phyloP scores from a whole-genome alignment of 1,284 basidiomycete genomes.

The Singerocomus rubriflavus region DNA sequence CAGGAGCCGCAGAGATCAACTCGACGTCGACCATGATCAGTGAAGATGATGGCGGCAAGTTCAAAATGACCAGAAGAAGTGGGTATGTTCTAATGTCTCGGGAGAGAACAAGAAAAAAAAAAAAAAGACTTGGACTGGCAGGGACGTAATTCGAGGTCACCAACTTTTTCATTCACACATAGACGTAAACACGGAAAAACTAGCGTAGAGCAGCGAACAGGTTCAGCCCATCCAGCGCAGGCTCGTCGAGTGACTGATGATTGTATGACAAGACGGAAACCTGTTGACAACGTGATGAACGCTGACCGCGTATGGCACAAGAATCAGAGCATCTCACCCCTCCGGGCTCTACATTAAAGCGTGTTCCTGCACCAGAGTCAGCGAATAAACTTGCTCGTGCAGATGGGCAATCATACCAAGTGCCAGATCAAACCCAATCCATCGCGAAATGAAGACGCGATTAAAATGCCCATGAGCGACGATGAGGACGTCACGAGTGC shows the following conservation, averaged over 20 bases:
- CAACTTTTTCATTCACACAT: constrained; percentile 17
- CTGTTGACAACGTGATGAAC: constrained; percentile 34
- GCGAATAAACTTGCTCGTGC: neutral
- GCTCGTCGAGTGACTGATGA: constrained; percentile 73
- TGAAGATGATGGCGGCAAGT: constrained; percentile 19
- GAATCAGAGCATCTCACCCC: constrained; percentile 48
- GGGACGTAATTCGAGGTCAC: constrained; percentile 16
- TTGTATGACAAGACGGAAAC: constrained; percentile 73
- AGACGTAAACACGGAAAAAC: constrained; percentile 20
- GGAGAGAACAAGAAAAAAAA: constrained; percentile 12
- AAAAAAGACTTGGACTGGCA: constrained; percentile 13
- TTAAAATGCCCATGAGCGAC: constrained; percentile 85
- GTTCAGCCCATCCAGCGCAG: constrained; percentile 71
- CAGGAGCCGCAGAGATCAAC: constrained; percentile 26
- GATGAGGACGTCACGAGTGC: constrained; percentile 70
- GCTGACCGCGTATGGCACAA: neutral
- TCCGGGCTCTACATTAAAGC: constrained; percentile 79
- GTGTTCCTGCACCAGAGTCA: constrained; percentile 49
- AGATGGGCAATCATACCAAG: constrained; percentile 46
- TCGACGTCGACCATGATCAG: constrained; percentile 48
- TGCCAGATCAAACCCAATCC: constrained; percentile 67
- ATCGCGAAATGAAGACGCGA: constrained; percentile 78
- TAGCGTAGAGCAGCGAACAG: constrained; percentile 48
- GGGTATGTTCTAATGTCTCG: constrained; percentile 17
- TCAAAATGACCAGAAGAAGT: constrained; percentile 6